phyloP scores from a whole-genome alignment of 2,329 filamentous ascomycete genomes.

The Neofusicoccum cordaticola region DNA sequence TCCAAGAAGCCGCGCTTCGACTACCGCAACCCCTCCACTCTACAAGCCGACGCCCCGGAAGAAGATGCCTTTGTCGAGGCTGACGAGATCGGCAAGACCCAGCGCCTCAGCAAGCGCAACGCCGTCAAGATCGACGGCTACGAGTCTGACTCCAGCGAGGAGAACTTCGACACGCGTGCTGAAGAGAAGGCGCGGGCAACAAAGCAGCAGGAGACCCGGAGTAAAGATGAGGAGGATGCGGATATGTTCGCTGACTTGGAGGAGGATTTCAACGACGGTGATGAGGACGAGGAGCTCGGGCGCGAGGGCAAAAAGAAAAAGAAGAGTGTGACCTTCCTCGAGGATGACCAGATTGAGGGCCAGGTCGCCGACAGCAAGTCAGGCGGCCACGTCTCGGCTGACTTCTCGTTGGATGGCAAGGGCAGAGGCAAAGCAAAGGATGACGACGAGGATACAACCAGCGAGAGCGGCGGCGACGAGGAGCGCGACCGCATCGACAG shows the following conservation, averaged over 20 bases:
- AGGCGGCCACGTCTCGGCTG: slow-evolving; percentile 63
- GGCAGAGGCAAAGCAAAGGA: slow-evolving; percentile 39
- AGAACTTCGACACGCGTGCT: slow-evolving; percentile 77
- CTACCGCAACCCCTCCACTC: slow-evolving; percentile 85
- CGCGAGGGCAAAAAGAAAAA: slow-evolving; percentile 55
- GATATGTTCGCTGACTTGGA: slow-evolving; percentile 82
- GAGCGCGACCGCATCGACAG: slow-evolving; percentile 63
- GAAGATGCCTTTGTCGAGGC: slow-evolving; percentile 79
- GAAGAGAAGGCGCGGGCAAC: slow-evolving; percentile 55
- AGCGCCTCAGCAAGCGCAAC: slow-evolving; percentile 73
- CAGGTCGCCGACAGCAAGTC: slow-evolving; percentile 72
- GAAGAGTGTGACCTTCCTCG: slow-evolving; percentile 60
- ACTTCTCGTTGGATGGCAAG: slow-evolving; percentile 61
- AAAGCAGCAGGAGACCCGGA: slow-evolving; percentile 39
- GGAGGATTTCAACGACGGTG: slow-evolving; percentile 57
- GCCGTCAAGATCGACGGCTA: slow-evolving; percentile 97
- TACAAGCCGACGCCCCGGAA: slow-evolving; percentile 77
- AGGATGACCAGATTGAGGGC: slow-evolving; percentile 69
- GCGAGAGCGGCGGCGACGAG: slow-evolving; percentile 61
- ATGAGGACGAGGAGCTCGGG: slow-evolving; percentile 53
- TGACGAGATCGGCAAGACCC: slow-evolving; percentile 80
- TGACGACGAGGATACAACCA: slow-evolving; percentile 52
- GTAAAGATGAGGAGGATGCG: slow-evolving; percentile 61
- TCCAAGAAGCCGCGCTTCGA: slow-evolving; percentile 87
- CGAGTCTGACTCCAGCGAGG: slow-evolving; percentile 88